Evolutionary conservation across 2,329 filamentous ascomycete species (phyloP), one percentile per base, ranked within the genome.

Genomic region (Penicillium occitanis): DNA sequence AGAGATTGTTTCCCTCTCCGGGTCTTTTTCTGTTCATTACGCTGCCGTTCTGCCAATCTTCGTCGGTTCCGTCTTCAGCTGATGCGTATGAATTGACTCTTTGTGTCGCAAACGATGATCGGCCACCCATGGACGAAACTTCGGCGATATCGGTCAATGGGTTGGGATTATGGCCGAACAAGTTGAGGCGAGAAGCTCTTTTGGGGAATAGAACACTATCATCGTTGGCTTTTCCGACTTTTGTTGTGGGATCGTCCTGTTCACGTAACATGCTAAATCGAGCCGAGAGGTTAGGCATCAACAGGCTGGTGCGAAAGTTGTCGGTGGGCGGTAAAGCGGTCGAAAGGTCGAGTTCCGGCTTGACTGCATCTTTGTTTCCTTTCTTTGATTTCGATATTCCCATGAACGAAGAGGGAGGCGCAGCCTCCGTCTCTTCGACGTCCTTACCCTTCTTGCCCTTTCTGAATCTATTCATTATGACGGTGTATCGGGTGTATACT

Each of bases 251-350:
- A 73, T 97, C 93, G 76, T 97, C 93, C 76, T 97, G 94, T 78
- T 97, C 94, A 73, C 92, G 85, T 37, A 98, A 82, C 94, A 98
- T 98, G 71, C 94, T 98, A 77, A 99, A 99, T 6, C 95, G 89
- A 13, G 93, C 92, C 0, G 94, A 98, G 4, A 99, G 85, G 50
- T 93, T 94, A 0, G 92, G 93, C 94, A 99, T 96, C 68, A 99
- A 84, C 66, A 99, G 82, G 82, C 95, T 98, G 3, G 95, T 99
- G 66, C 95, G 88, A 78, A 99, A 98, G 74, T 98, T 90, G 78
- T 98, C 92, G 57, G 83, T 89, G 0, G 93, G 85, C 1, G 95
- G 95, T 2, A 99, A 82, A 0, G 88, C 93, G 13, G 83, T 82
- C 2, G 88, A 77, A 13, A 98, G 82, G 73, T 98, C 90, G 57